phyloP scores from a whole-genome alignment of 805 yeast genomes.

The Ogataea nitratoaversa region DNA sequence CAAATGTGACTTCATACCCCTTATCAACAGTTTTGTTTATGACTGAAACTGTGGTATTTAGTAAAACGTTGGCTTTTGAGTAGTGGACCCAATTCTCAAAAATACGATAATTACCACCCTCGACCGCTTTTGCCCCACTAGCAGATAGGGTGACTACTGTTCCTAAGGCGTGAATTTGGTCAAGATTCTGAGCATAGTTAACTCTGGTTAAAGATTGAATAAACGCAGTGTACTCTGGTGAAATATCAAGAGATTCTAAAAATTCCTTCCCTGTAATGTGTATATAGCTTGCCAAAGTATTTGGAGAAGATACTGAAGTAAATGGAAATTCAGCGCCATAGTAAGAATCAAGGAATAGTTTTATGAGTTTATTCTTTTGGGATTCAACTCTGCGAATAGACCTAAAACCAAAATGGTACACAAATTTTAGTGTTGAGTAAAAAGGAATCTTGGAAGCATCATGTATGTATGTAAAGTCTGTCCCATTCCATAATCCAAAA shows the following conservation, averaged over 20 bases:
- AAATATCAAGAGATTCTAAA: conserved; percentile 23
- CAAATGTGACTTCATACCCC: conserved; percentile 4
- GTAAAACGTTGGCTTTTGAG: conserved; percentile 31
- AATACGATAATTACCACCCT: conserved; percentile 43
- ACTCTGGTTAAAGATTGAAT: conserved; percentile 39
- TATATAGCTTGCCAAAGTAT: conserved; percentile 21
- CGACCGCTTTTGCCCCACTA: conserved; percentile 29
- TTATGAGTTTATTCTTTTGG: conserved; percentile 16
- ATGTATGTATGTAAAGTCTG: conserved; percentile 17
- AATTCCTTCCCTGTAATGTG: conserved; percentile 22
- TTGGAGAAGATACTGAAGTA: conserved; percentile 18
- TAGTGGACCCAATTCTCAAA: conserved; percentile 36
- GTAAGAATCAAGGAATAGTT: conserved; percentile 30
- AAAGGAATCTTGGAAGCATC: conserved; percentile 4
- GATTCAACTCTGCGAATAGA: conserved; percentile 18
- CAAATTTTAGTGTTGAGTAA: conserved; percentile 14
- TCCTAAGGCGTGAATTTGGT: conserved; percentile 41
- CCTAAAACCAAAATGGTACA: conserved; percentile 31
- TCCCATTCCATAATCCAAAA: conserved; percentile 38
- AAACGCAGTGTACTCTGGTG: conserved; percentile 25
- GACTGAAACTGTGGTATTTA: conserved; percentile 29
- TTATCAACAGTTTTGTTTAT: conserved; percentile 8
- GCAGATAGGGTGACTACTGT: conserved; percentile 38
- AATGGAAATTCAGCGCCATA: conserved; percentile 36
- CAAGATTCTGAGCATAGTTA: conserved; percentile 39